Conservation (phyloP, 2,329 filamentous ascomycete species). For the Nemania sp. region DNA sequence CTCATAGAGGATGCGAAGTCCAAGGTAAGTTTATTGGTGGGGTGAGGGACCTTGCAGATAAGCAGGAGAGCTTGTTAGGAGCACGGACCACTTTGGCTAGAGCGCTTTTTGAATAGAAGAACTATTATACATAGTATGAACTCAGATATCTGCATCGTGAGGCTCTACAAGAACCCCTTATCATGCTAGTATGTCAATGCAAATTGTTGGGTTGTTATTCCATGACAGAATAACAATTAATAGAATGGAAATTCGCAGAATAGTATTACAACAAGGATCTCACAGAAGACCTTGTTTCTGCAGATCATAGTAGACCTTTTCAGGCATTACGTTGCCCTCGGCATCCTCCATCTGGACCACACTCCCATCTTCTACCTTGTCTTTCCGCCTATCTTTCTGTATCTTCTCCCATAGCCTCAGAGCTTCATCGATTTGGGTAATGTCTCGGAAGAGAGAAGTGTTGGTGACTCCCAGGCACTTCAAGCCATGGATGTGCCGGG, state of each 20-base stretch:
- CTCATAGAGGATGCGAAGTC: neutral
- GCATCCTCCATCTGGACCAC: slow-evolving; percentile 98
- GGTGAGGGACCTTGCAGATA: too few species aligned
- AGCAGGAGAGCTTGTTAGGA: too few species aligned
- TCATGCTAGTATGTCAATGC: too few species aligned
- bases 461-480: slow-evolving; percentile 94
- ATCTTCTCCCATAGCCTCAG: slow-evolving; percentile 91
- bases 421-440: slow-evolving; percentile 89
- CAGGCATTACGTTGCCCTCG: slow-evolving; percentile 97
- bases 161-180: too few species aligned
- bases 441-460: slow-evolving; percentile 88
- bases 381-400: slow-evolving; percentile 79
- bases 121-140: too few species aligned
- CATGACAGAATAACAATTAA: neutral
- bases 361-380: slow-evolving; percentile 74
- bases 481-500: slow-evolving; percentile 87
- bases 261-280: slow-evolving; percentile 28
- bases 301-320: slow-evolving; percentile 96
- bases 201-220: neutral
- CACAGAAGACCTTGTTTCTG: slow-evolving; percentile 87
- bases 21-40: neutral
- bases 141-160: too few species aligned
- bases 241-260: too few species aligned
- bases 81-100: too few species aligned
- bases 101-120: too few species aligned